These are phyloP conservation scores for Arthromyces matolae DNA, from an alignment of 768 basidiomycete genomes.

Conservation along the genomic window DNA sequence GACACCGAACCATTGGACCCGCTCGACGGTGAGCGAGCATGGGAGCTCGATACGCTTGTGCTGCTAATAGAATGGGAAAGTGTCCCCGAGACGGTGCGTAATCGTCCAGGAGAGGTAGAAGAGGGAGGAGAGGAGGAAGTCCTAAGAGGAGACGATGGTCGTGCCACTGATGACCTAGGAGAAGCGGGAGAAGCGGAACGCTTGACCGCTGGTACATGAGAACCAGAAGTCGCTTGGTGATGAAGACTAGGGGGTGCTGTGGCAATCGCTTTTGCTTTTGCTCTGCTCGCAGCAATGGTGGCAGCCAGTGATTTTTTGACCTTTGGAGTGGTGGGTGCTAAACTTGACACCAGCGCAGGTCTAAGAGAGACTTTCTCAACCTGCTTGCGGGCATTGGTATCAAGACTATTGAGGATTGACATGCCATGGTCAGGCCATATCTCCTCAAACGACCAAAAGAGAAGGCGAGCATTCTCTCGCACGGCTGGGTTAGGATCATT, in stretches of 20 bases:
- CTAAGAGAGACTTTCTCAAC: conserved; percentile 82
- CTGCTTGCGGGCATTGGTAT: conserved; percentile 69
- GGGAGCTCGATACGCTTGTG: conserved; percentile 27
- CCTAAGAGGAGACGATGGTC: conserved; percentile 47
- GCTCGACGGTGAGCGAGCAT: conserved; percentile 38
- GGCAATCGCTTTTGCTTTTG: conserved; percentile 82
- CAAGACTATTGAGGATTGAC: conserved; percentile 62
- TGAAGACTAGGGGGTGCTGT: conserved; percentile 75
- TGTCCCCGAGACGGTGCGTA: conserved; percentile 25
- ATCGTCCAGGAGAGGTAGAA: conserved; percentile 38
- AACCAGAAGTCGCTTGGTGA: conserved; percentile 77
- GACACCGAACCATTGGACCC: conserved; percentile 33
- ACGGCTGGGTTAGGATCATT: conserved; percentile 79
- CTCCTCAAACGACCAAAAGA: conserved; percentile 78
- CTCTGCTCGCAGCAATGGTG: conserved; percentile 85
- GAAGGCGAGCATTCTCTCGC: conserved; percentile 62
- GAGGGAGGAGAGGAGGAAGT: conserved; percentile 46
- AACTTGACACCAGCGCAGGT: conserved; percentile 37
- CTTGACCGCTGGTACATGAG: conserved; percentile 50
- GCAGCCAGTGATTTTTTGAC: conserved; percentile 80
- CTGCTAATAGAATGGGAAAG: conserved; percentile 44
- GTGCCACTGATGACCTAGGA: conserved; percentile 33
- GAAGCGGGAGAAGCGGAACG: conserved; percentile 43
- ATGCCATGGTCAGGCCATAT: conserved; percentile 74
- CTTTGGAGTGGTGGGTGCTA: conserved; percentile 51